Evolutionary conservation across 306 rosid genomes (phyloP), one percentile per base, ranked within the genome.

Genomic region (Quercus aquifolioides): DNA sequence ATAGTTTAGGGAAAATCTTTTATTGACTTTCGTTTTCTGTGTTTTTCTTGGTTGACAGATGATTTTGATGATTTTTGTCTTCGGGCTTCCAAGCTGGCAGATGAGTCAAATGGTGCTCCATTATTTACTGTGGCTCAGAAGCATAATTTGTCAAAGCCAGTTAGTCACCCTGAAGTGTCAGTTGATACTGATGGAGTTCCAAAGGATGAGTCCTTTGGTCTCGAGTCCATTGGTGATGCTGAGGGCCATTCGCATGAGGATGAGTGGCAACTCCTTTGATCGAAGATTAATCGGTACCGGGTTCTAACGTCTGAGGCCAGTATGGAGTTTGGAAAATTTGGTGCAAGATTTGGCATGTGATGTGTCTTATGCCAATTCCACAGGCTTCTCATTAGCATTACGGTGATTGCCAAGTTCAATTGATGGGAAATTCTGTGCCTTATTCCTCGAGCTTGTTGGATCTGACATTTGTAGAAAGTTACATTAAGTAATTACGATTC

Each of bases 91-190:
- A 91, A 91, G 81, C 88, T 95, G 74, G 99, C 89, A 6, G 93
- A 91, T 17, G 96, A 87, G 77, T 89, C 99, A 8, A 86, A 91
- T 1, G 99, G 98, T 19, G 99, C 99, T 46, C 99, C 99, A 4
- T 81, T 95, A 56, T 95, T 95, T 77, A 95, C 99, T 1, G 97
- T 95, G 77, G 82, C 94, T 60, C 84, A 84, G 78, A 75, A 88
- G 31, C 89, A 87, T 70, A 88, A 76, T 71, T 41, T 75, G 68
- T 70, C 90, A 3, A 87, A 75, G 78, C 87, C 89, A 70, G 88
- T 83, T 33, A 28, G 84, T 6, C 69, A 79, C 25, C 64, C 73
- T 69, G 89, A 84, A 55, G 87, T 21, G 52, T 84, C 84, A 56
- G 82, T 80, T 62, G 83, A 79, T 58, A 60, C 55, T 71, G 86